Evolutionary conservation across 352 stramenopile species (phyloP), one percentile per base, ranked within the genome.

Genomic region (Phytophthora quininea): DNA sequence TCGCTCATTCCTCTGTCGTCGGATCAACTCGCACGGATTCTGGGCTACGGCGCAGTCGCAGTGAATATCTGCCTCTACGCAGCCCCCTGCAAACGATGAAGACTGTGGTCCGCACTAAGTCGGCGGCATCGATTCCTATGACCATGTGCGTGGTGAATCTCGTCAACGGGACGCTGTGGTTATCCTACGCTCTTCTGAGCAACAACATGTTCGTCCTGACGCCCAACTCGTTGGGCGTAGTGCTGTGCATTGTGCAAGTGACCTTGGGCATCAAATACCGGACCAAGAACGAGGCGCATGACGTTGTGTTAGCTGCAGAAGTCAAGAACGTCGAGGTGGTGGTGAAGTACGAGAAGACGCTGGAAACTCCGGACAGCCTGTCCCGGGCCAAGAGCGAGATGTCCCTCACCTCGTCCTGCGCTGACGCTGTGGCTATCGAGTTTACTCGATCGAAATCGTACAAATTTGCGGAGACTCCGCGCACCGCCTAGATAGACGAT

Each of bases 41-140:
- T 83, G 14, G 79, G 79, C 14, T 76, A 74, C 29, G 54, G 73
- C 32, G 69, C 73, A 1, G 79, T 84, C 30, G 63, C 46, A 8
- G 61, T 73, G 37, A 80, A 74, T 8, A 70, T 88, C 33, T 70
- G 68, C 14, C 67, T 88, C 14, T 88, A 86, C 42, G 74, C 70
- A 48, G 73, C 76, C 1, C 79, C n/a, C 76, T 88, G 15, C 71
- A 73, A 19, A 84, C 72, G 0, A 80, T 86, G 54, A 63, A 52
- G 30, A 64, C 67, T 10, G 79, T 83, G 15, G n/a, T 86, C 1
- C 57, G 48, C 38, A 78, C 71, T 10, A 80, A 78, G 42, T 82
- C 68, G 35, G 65, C 73, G 4, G 71, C 71, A 15, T 84, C 70
- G 40, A 79, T 88, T 27, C 79, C 77, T 14, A 68, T 88, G 14